These are phyloP conservation scores for Aspergillus sojae DNA, from an alignment of 2,329 filamentous ascomycete genomes.

Conservation along the genomic window DNA sequence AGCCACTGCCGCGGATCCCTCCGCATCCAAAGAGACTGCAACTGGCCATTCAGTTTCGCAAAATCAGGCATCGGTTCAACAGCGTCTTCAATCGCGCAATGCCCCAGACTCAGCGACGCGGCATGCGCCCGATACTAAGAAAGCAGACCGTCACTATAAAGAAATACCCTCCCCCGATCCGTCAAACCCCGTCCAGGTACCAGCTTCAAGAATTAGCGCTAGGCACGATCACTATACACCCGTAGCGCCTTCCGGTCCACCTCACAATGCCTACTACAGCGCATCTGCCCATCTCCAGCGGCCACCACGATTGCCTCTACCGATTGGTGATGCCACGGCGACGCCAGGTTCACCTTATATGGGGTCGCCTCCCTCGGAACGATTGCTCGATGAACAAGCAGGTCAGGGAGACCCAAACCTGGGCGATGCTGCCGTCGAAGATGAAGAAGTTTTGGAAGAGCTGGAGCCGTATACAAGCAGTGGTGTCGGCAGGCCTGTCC, in stretches of 20 bases:
- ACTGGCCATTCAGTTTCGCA: constrained; percentile 42
- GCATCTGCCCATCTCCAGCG: constrained; percentile 47
- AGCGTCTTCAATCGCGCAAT: constrained; percentile 45
- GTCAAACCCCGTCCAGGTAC: constrained; percentile 45
- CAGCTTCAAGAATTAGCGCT: constrained; percentile 32
- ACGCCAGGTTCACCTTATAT: constrained; percentile 79
- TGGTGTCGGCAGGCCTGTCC: constrained; percentile 75
- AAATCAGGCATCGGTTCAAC: constrained; percentile 40
- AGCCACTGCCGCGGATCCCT: constrained; percentile 46
- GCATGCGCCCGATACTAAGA: constrained; percentile 22
- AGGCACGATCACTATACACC: constrained; percentile 32
- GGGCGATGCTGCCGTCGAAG: constrained; percentile 60
- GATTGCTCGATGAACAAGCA: constrained; percentile 52
- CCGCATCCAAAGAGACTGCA: constrained; percentile 46
- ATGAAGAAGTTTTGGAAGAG: constrained; percentile 78
- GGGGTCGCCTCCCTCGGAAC: constrained; percentile 48
- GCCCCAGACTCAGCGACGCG: constrained; percentile 34
- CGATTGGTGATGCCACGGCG: constrained; percentile 88
- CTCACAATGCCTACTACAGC: constrained; percentile 52
- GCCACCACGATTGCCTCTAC: constrained; percentile 87
- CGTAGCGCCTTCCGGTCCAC: constrained; percentile 47
- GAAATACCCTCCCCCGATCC: constrained; percentile 35
- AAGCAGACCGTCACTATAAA: constrained; percentile 25
- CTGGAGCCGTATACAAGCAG: constrained; percentile 66
- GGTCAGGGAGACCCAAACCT: constrained; percentile 59